Evolutionary conservation across 805 yeast genomes (phyloP).

Genomic region (Saccharomycopsis sp.): DNA sequence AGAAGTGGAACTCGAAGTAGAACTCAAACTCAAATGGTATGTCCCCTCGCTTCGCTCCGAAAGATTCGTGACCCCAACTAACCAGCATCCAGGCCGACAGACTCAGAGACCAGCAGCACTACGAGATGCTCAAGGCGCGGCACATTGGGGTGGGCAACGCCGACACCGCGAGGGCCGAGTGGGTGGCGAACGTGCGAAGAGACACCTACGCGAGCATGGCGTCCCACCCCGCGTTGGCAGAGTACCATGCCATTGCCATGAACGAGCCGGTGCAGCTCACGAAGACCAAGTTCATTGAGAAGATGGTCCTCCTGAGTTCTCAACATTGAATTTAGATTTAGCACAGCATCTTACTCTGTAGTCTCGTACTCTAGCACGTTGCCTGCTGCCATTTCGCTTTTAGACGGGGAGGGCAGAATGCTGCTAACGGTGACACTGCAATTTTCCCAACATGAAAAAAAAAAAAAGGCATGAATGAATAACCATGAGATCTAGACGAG

Average conservation of each 20-base stretch:
- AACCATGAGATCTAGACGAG: too few species aligned
- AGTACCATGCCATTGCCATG: constrained; percentile 44
- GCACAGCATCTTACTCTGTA: too few species aligned
- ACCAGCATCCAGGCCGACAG: constrained; percentile 45
- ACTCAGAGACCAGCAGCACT: constrained; percentile 49
- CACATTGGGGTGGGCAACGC: constrained; percentile 72
- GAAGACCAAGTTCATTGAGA: constrained; percentile 30
- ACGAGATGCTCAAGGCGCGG: constrained; percentile 46
- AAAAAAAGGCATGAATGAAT: too few species aligned
- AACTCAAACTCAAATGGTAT: neutral
- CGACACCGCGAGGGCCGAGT: constrained; percentile 56
- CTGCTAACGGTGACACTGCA: too few species aligned
- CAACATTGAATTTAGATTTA: too few species aligned
- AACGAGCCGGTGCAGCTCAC: constrained; percentile 35
- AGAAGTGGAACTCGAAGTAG: too few species aligned
- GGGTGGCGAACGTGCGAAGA: constrained; percentile 55
- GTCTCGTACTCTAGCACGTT: too few species aligned
- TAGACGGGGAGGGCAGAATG: too few species aligned
- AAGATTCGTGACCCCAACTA: neutral
- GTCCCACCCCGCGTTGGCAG: constrained; percentile 48
- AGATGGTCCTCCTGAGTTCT: too few species aligned
- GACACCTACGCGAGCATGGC: constrained; percentile 56
- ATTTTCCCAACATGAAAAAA: too few species aligned
- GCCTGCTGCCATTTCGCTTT: too few species aligned
- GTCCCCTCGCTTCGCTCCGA: neutral